Evolutionary conservation across 2,329 filamentous ascomycete species (phyloP), one percentile per base, ranked within the genome.

Genomic region (Neonectria hederae): DNA sequence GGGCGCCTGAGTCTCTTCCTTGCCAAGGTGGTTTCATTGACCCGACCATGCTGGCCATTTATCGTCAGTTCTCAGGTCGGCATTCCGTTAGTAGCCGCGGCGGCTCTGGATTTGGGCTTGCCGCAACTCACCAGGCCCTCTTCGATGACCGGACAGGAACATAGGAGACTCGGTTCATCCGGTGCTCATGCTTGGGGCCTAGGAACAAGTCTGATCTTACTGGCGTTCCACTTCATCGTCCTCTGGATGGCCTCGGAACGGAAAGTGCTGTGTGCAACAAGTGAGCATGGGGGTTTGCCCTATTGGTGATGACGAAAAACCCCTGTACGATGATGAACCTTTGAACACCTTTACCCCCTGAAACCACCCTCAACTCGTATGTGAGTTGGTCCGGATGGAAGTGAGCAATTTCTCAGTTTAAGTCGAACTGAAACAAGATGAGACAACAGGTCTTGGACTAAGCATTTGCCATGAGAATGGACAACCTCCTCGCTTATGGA

Each of bases 21-120:
- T 6, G 69, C 85, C 54, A 97, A 97, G 77, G 79, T 94, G 9
- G 79, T 85, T 13, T 87, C 88, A 0, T 78, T 96, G 10, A 83
- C 86, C 3, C 83, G 85, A 51, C 86, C 90, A 1, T 97, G 94
- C 76, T 88, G 88, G 75, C 93, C 93, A 0, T 89, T 89, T 62
- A 88, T 89, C 46, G 83, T 87, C n/a, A 89, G 86, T 48, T 81
- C 87, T 7, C 86, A 86, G 76, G 79, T 94, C 5, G 83, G 88
- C 5, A 89, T 90, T 69, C 88, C 91, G 3, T 80, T 97, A 2
- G 79, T 97, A 5, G 78, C 86, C 4, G 76, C 95, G 8, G 93
- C 92, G 9, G 87, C 86, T 1, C 71, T 93, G 13, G 92, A 94
- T 61, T 76, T 89, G n/a, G 83, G 80, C 22, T 69, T 84, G 35